These are phyloP conservation scores for Russula compacta DNA, from an alignment of 768 basidiomycete species.

Conservation along the genomic window DNA sequence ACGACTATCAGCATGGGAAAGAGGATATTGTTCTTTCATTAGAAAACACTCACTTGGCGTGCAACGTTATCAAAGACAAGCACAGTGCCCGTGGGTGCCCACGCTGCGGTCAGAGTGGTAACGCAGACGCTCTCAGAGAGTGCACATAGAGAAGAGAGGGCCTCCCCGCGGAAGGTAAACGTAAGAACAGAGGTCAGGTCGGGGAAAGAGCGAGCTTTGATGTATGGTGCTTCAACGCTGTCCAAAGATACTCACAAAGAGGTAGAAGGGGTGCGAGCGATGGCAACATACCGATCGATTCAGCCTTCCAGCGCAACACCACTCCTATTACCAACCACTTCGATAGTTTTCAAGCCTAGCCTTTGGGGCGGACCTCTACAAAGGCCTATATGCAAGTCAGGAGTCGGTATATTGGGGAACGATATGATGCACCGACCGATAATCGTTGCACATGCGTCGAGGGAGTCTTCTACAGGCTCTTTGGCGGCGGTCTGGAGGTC, in stretches of 20 bases:
- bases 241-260: neutral
- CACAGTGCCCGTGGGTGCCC: too few relatives aligned
- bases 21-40: neutral
- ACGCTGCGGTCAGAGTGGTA: too few relatives aligned
- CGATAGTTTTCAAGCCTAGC: slow-evolving; percentile 73
- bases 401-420: neutral
- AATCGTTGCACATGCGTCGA: slow-evolving; percentile 84
- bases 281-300: slow-evolving; percentile 54
- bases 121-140: too few relatives aligned
- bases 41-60: slow-evolving; percentile 47
- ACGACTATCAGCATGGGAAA: neutral
- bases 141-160: slow-evolving; percentile 33
- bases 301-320: slow-evolving; percentile 76
- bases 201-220: slow-evolving; percentile 77
- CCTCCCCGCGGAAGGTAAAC: slow-evolving; percentile 96
- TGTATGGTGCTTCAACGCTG: slow-evolving; percentile 87
- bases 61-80: too few relatives aligned
- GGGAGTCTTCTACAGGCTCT: slow-evolving; percentile 91
- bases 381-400: neutral
- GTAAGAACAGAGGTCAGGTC: slow-evolving; percentile 68
- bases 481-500: slow-evolving; percentile 93
- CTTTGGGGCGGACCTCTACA: slow-evolving; percentile 77
- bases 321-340: slow-evolving; percentile 69
- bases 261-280: neutral
- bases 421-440: slow-evolving; percentile 48